Base-by-base conservation (phyloP, 768 basidiomycete genomes). In the Russula olivacea region DNA sequence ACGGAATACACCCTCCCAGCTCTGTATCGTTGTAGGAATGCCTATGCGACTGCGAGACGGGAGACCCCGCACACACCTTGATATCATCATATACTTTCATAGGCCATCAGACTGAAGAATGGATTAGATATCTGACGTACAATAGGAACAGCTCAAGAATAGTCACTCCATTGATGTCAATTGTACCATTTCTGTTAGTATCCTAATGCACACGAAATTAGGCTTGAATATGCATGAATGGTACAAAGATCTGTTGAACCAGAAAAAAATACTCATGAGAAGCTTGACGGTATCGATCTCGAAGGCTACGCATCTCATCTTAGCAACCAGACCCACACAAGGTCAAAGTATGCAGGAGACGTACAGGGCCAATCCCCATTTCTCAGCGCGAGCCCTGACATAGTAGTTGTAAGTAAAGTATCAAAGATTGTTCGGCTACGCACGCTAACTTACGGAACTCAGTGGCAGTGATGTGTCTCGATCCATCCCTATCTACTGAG, bases 221-320 rank as follows among this genome's bases (percentile, higher is more conserved):
- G 10, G 40, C 4, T 23, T 6, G 25, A 28, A 45, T 5, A 30
- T 5, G 40, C 4, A 34, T 6, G 25, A 28, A 45, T 7, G 19
- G 5, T 38, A 10, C 9, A 48, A 32, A 9, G 11, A 21, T 3
- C 47, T 17, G 36, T 34, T 9, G 15, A n/a, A n/a, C 23, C 32
- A 19, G 19, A 89, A 89, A 72, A 93, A 93, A 65, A 92, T 83
- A 30, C 79, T 79, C 86, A 93, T 91, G 65, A 92, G 77, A 38
- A 92, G 79, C 77, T 90, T 91, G 72, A 92, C 87, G 28, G 91
- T 93, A 69, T 92, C 91, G 59, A 89, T 75, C 75, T 92, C 91
- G 69, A 93, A 93, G 9, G 86, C 89, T 90, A 58, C 9, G 38
- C 45, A 59, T 36, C 36, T 12, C 54, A 9, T 19, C 28, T 30